Conservation (phyloP, 768 basidiomycete genomes). For the Termitomyces sp. region DNA sequence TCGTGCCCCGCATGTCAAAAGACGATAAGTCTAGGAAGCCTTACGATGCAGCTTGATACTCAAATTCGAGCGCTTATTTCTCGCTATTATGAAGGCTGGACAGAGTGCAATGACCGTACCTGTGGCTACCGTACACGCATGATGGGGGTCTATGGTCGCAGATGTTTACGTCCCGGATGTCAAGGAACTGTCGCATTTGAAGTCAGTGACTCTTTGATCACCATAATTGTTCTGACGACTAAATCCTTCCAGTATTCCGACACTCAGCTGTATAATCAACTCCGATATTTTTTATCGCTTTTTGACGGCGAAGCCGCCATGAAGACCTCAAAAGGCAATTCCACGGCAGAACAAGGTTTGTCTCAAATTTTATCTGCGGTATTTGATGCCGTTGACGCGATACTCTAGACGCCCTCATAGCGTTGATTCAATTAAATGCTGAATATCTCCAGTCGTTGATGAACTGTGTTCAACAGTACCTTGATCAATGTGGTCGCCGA, state of each 20-base stretch:
- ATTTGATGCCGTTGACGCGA: not conserved
- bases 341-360: slow-evolving; percentile 31
- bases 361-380: not conserved
- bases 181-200: slow-evolving; percentile 68
- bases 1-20: slow-evolving; percentile 65
- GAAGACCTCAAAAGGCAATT: slow-evolving; percentile 43
- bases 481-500: slow-evolving; percentile 82
- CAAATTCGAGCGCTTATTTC: slow-evolving; percentile 77
- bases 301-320: slow-evolving; percentile 70
- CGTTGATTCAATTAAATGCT: slow-evolving; percentile 45
- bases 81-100: slow-evolving; percentile 88
- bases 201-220: slow-evolving; percentile 36
- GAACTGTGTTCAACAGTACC: slow-evolving; percentile 65
- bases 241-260: slow-evolving; percentile 24
- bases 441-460: slow-evolving; percentile 48
- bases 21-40: slow-evolving; percentile 48
- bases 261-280: slow-evolving; percentile 80
- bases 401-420: slow-evolving; percentile 49
- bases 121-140: slow-evolving; percentile 85
- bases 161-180: slow-evolving; percentile 72
- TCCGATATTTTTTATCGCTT: slow-evolving; percentile 75
- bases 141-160: slow-evolving; percentile 88
- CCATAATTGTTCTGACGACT: not conserved
- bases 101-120: slow-evolving; percentile 78
- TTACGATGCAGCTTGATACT: slow-evolving; percentile 81